Conservation (phyloP, 192 early-diverging fungal species). For the Mortierella claussenii region DNA sequence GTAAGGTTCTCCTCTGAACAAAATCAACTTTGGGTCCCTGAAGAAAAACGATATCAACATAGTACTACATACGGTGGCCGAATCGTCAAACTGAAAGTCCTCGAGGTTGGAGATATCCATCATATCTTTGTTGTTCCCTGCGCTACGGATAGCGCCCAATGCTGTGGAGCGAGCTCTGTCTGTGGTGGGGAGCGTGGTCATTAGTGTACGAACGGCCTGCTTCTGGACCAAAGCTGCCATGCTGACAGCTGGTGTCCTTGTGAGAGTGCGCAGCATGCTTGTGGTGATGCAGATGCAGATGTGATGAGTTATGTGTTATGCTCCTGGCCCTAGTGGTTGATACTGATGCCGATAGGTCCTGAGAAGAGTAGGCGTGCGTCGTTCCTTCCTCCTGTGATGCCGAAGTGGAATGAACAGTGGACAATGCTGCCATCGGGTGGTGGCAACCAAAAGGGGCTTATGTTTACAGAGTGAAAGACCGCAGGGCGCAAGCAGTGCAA, state of each 20-base stretch:
- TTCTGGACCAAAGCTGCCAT: slow-evolving; percentile 9
- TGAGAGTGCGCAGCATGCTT: slow-evolving; percentile 44
- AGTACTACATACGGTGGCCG: slow-evolving; percentile 54
- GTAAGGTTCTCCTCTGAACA: background rate
- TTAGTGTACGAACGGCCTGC: slow-evolving; percentile 34
- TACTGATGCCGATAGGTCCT: no score
- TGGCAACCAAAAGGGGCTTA: no score
- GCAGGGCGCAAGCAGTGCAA: no score
- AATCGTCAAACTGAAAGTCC: slow-evolving; percentile 64
- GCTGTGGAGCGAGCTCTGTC: slow-evolving; percentile 47
- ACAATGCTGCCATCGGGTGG: no score
- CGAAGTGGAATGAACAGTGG: no score
- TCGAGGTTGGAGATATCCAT: slow-evolving; percentile 62
- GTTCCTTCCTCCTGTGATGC: no score
- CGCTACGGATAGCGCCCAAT: slow-evolving; percentile 35
- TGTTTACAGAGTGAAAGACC: no score
- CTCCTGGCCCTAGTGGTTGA: no score
- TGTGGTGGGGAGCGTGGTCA: slow-evolving; percentile 24
- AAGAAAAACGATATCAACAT: background rate
- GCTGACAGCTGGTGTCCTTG: slow-evolving; percentile 32
- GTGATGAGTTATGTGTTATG: no score
- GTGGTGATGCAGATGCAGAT: background rate
- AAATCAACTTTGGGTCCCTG: background rate
- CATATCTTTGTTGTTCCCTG: slow-evolving; percentile 47
- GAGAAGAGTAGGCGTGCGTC: no score